Percentiles rank a stretch among this genome's conserved stretches.
Conservation (phyloP, 495 filamentous ascomycete genomes). For the Aspergillus leporis region DNA sequence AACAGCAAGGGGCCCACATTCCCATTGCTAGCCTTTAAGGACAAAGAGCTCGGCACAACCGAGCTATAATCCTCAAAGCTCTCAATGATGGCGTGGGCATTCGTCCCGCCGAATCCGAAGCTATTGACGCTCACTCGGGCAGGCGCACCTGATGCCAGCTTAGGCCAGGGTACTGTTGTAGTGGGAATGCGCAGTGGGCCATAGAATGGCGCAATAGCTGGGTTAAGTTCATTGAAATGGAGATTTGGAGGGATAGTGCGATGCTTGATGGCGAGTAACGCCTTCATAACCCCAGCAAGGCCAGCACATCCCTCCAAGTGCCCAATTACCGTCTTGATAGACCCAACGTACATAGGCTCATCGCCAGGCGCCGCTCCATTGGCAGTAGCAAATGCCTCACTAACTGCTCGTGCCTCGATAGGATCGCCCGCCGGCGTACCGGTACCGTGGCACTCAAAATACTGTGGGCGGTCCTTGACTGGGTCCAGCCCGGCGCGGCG, state of each 20-base stretch:
- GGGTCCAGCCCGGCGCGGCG: slow-evolving; percentile 34
- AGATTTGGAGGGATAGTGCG: slow-evolving; percentile 57
- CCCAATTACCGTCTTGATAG: slow-evolving; percentile 53
- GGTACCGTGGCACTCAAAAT: slow-evolving; percentile 43
- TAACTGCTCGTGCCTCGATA: slow-evolving; percentile 36
- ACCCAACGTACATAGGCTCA: slow-evolving; percentile 44
- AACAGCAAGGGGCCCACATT: too few species aligned
- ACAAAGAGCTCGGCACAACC: too few species aligned
- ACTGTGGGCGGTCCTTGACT: slow-evolving; percentile 34
- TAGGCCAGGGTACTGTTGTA: slow-evolving; percentile 20
- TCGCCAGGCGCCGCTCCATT: too few species aligned
- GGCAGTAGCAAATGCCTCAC: too few species aligned
- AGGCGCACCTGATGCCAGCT: not conserved
- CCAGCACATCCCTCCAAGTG: slow-evolving; percentile 61
- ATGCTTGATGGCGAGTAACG: slow-evolving; percentile 47
- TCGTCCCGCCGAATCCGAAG: slow-evolving; percentile 66
- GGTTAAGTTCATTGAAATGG: slow-evolving; percentile 54
- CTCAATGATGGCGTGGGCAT: slow-evolving; percentile 62
- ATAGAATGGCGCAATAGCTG: slow-evolving; percentile 21
- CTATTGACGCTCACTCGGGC: slow-evolving; percentile 38
- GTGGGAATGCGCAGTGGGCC: slow-evolving; percentile 37
- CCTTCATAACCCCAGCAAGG: slow-evolving; percentile 48
- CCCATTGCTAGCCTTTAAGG: too few species aligned
- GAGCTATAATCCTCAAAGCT: too few species aligned
- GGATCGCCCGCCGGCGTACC: slow-evolving; percentile 46